Evolutionary conservation across 2,329 filamentous ascomycete genomes (phyloP).

Genomic region (Venturia nashicola): DNA sequence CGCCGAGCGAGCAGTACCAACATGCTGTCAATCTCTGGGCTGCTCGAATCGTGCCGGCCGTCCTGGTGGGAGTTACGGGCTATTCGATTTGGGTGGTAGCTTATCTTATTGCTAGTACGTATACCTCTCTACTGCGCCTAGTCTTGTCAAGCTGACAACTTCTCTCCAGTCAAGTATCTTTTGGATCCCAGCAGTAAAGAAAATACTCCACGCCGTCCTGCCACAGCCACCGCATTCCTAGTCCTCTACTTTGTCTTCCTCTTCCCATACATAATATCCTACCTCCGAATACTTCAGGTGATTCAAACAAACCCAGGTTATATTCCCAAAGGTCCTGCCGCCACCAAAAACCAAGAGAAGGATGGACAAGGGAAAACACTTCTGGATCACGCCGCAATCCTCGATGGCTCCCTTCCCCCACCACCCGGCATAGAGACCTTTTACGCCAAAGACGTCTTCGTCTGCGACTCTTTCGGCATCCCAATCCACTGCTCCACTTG

Average conservation of each 20-base stretch:
- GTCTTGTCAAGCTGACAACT: not conserved
- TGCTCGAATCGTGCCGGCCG: slow-evolving; percentile 46
- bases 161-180: slow-evolving; percentile 55
- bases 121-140: not conserved
- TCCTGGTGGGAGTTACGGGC: slow-evolving; percentile 53
- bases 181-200: slow-evolving; percentile 35
- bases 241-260: slow-evolving; percentile 63
- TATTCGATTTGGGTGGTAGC: slow-evolving; percentile 64
- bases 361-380: not conserved
- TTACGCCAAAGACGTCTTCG: slow-evolving; percentile 71
- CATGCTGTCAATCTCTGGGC: slow-evolving; percentile 6
- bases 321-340: slow-evolving; percentile 14
- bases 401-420: slow-evolving; percentile 32
- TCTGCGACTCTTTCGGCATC: slow-evolving; percentile 71
- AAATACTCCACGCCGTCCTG: slow-evolving; percentile 27
- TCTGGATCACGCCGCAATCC: slow-evolving; percentile 12
- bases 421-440: slow-evolving; percentile 61
- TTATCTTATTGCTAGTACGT: slow-evolving; percentile 54
- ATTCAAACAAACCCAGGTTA: slow-evolving; percentile 63
- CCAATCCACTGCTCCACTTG: slow-evolving; percentile 80
- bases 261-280: slow-evolving; percentile 51
- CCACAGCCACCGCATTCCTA: slow-evolving; percentile 56
- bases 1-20: slow-evolving; percentile 3
- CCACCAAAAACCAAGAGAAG: not conserved
- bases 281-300: slow-evolving; percentile 56